Base-by-base conservation (phyloP, 108 stramenopile species). In the Pseudonitzschia multistriata region DNA sequence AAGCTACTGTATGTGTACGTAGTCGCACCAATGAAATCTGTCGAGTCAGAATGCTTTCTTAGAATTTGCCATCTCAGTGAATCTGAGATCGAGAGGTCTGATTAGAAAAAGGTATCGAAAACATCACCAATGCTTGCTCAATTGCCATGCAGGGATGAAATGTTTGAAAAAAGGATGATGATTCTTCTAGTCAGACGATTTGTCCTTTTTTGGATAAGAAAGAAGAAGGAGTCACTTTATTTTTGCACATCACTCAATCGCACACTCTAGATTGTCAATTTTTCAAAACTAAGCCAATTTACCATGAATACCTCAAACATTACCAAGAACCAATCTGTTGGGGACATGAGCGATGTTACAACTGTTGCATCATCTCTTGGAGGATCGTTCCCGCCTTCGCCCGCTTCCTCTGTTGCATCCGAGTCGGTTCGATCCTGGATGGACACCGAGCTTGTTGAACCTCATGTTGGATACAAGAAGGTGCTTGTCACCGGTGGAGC, bases 401-500 rank as follows among this genome's bases (percentile, higher is more conserved):
- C 74, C 0, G 67, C 78, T 27, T 27, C 52, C 24, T 65, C 74
- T 7, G 39, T 40, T 49, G 66, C 74, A 19, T 71, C 74, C 2
- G 60, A 62, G 21, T 21, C n/a, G 37, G 40, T 13, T 5, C 24
- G 40, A 5, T 56, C 74, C 14, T 76, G 74, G 74, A 61, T 47
- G 25, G 71, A 76, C 49, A 54, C 84, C 35, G 82, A 72, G 59
- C 7, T 80, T 11, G 60, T 94, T 7, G 56, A 74, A 40, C 92
- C 92, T 15, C 89, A 93, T 68, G 64, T 74, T 3, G 89, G 88
- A 25, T 71, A 81, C 82, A 95, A 95, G 80, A 92, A 90, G 49
- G 97, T 99, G 19, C 89, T 99, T 52, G 97, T 99, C 19, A 99
- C 98, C 4, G 98, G 98, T 14, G 98, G 92, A 3, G 98, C 97